These are phyloP conservation scores for Phytophthora sp. DNA, from an alignment of 352 stramenopile species.

Conservation along the genomic window DNA sequence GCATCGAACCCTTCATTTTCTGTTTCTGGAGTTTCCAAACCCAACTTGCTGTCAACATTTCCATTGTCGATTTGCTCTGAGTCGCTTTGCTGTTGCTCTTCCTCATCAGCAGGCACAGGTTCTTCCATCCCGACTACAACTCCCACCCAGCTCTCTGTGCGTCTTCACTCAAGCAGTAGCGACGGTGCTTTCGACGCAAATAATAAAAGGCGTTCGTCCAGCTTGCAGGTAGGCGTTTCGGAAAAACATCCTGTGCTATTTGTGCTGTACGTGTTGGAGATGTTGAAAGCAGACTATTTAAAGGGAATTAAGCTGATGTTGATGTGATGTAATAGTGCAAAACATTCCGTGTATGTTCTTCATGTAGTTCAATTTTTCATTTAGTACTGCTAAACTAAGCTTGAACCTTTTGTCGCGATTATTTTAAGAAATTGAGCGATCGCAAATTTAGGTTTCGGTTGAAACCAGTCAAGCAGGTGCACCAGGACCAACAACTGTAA, in stretches of 20 bases:
- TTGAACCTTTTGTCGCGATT: too few species aligned
- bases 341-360: too few species aligned
- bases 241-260: too few species aligned
- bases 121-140: constrained; percentile 26
- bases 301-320: too few species aligned
- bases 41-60: constrained; percentile 2
- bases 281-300: too few species aligned
- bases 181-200: background rate
- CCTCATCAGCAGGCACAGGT: constrained; percentile 16
- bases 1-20: constrained; percentile 43
- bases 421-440: too few species aligned
- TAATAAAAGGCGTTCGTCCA: background rate
- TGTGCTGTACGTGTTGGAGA: too few species aligned
- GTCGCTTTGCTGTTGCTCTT: constrained; percentile 22
- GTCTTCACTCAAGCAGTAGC: background rate
- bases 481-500: constrained; percentile 41
- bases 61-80: background rate
- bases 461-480: constrained; percentile 14
- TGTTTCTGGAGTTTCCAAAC: constrained; percentile 2
- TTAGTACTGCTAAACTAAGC: too few species aligned
- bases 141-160: background rate
- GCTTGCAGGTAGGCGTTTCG: too few species aligned
- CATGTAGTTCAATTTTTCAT: too few species aligned
- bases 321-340: too few species aligned
- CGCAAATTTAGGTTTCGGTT: too few species aligned